Evolutionary conservation across 768 basidiomycete genomes (phyloP), one percentile per base, ranked within the genome.

Genomic region (Xerocomellus amylosporus): DNA sequence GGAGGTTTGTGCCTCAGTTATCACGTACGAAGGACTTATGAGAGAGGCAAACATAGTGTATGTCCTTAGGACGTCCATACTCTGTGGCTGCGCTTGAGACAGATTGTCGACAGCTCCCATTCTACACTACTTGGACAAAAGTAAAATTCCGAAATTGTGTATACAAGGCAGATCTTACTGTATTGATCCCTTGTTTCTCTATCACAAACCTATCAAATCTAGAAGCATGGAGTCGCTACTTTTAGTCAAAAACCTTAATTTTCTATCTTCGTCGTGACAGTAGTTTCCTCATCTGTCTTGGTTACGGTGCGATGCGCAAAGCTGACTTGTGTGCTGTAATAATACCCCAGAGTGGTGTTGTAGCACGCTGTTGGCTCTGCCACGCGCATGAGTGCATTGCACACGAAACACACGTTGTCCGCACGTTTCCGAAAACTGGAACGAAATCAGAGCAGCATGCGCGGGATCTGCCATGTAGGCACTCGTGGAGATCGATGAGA

Each of bases 161-260:
- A 45, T 52, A 51, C 53, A 40, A 47, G 49, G 49, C 39, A 62
- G 57, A 62, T 67, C 65, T 61, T 58, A 46, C 58, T 62, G 60
- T 58, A 46, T 60, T 62, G 60, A 49, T 42, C 17, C 53, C 53
- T 55, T 49, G 51, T 53, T 46, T 44, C 39, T 47, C 45, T 45
- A 53, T 60, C 50, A 56, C 46, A 53, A 34, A 57, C 41, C 46
- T 28, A 65, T 67, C 64, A 56, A 53, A 62, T 59, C 52, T 54
- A 50, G 63, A 65, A 66, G 60, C 57, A 56, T 60, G 61, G 55
- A 46, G 24, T 52, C 50, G 57, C 63, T 54, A 41, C 56, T 45
- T 65, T 65, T 66, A 66, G 66, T 37, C 48, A 63, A 65, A 66
- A 66, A 66, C 66, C 60, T 63, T 66, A 66, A 65, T 53, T 56